A percentile compares a stretch with the other conserved stretches of the same genome.
phyloP scores from a whole-genome alignment of 768 basidiomycete genomes.

The Panaeolus cyanescens region DNA sequence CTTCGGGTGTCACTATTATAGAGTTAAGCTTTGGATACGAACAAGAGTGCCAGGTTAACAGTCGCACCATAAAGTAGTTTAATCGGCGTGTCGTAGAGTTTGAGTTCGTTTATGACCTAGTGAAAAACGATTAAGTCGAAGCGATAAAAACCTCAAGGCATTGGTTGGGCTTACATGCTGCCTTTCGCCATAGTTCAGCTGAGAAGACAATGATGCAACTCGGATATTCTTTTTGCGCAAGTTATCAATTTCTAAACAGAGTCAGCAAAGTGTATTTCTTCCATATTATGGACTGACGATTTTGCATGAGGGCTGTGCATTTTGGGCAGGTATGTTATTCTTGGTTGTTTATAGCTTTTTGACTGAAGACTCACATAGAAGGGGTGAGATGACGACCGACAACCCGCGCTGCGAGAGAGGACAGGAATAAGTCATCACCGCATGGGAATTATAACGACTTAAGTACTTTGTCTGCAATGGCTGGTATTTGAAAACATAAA shows the following conservation, averaged over 20 bases:
- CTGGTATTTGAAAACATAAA: slow-evolving; percentile 85
- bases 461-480: slow-evolving; percentile 59
- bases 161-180: slow-evolving; percentile 41
- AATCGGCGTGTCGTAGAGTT: slow-evolving; percentile 55
- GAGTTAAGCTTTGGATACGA: no score
- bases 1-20: slow-evolving; percentile 73
- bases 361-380: slow-evolving; percentile 53
- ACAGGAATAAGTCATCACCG: neutral
- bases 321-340: neutral
- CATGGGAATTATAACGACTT: neutral
- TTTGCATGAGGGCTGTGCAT: slow-evolving; percentile 79
- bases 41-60: no score
- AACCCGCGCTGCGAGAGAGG: slow-evolving; percentile 54
- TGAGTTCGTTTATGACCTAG: slow-evolving; percentile 65
- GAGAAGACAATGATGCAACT: slow-evolving; percentile 68
- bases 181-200: slow-evolving; percentile 57
- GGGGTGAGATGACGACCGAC: slow-evolving; percentile 76
- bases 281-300: slow-evolving; percentile 51
- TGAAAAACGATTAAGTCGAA: neutral
- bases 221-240: slow-evolving; percentile 55
- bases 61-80: slow-evolving; percentile 82
- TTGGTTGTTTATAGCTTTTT: neutral
- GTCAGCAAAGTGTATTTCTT: neutral
- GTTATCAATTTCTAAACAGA: slow-evolving; percentile 58
- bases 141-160: neutral